Percentiles rank a stretch among this genome's conserved stretches.
Conservation (phyloP, 257 asterid genomes). For the Fraxinus cuspidata region DNA sequence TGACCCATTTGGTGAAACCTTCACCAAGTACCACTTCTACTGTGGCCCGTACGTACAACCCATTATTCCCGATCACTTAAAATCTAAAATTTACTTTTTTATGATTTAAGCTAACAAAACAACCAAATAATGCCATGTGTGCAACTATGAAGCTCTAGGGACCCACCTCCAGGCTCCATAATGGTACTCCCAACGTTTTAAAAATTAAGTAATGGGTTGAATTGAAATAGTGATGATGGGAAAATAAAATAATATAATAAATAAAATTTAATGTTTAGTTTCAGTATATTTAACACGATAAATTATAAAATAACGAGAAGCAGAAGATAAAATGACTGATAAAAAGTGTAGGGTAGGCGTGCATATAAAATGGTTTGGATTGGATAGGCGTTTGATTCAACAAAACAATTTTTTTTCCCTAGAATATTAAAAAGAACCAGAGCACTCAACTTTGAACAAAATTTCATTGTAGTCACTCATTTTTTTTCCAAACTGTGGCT, state of each 20-base stretch:
- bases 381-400: slow-evolving; percentile 11
- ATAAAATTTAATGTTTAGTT: too few species aligned
- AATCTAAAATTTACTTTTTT: slow-evolving; percentile 25
- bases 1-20: slow-evolving; percentile 18
- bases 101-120: slow-evolving; percentile 45
- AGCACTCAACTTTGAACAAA: background rate
- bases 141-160: slow-evolving; percentile 2
- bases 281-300: too few species aligned
- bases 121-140: slow-evolving; percentile 46
- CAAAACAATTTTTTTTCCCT: background rate
- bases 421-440: background rate
- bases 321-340: background rate
- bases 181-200: background rate
- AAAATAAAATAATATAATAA: background rate
- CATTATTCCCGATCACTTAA: background rate
- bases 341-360: background rate
- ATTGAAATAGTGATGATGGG: background rate
- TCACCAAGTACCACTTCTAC: slow-evolving; percentile 3
- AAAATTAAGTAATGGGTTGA: background rate
- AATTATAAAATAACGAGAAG: background rate
- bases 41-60: slow-evolving; percentile 12
- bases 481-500: background rate
- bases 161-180: slow-evolving; percentile 20
- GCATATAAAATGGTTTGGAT: background rate
- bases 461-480: background rate